A percentile compares a stretch with the other conserved stretches of the same genome.
These are phyloP conservation scores for Pythium dissimile DNA, from an alignment of 352 stramenopile genomes.

Conservation along the genomic window DNA sequence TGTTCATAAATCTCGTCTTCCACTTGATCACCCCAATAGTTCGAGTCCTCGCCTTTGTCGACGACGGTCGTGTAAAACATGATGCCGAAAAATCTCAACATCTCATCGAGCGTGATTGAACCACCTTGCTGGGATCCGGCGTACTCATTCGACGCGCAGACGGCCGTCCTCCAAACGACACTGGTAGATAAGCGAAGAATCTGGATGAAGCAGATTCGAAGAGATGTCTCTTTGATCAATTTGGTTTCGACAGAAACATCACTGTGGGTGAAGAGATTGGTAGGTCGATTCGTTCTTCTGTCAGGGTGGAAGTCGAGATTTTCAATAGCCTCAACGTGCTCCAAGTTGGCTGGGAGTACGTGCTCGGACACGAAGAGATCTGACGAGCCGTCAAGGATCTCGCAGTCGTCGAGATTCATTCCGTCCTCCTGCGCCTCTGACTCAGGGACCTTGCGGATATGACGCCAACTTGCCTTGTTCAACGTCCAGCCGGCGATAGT, in stretches of 20 bases:
- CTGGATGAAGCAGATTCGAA: conserved; percentile 13
- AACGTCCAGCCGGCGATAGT: conserved; percentile 5
- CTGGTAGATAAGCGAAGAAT: conserved; percentile 16
- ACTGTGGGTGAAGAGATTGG: conserved; percentile 6
- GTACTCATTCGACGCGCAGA: conserved; percentile 12
- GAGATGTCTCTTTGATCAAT: conserved; percentile 8
- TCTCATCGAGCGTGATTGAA: conserved; percentile 7
- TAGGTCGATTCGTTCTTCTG: conserved; percentile 3
- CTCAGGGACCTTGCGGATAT: conserved; percentile 5
- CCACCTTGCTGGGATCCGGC: background rate
- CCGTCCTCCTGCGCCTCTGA: background rate
- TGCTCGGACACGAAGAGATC: conserved; percentile 8
- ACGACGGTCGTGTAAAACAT: conserved; percentile 20
- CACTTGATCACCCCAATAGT: conserved; percentile 20
- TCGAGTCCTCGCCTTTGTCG: conserved; percentile 18
- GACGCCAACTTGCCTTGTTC: conserved; percentile 14
- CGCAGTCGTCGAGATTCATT: conserved; percentile 11
- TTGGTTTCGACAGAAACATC: conserved; percentile 2
- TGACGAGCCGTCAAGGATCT: conserved; percentile 5
- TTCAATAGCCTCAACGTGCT: conserved; percentile 10
- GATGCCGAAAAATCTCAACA: conserved; percentile 18
- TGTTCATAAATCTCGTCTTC: conserved; percentile 12
- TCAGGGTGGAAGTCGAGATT: conserved; percentile 12
- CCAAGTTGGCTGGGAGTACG: background rate
- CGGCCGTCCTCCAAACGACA: conserved; percentile 16